Percentiles rank a stretch among this genome's conserved stretches.
These are phyloP conservation scores for Polygonum aviculare DNA, from an alignment of 148 eudicot genomes.

Conservation along the genomic window DNA sequence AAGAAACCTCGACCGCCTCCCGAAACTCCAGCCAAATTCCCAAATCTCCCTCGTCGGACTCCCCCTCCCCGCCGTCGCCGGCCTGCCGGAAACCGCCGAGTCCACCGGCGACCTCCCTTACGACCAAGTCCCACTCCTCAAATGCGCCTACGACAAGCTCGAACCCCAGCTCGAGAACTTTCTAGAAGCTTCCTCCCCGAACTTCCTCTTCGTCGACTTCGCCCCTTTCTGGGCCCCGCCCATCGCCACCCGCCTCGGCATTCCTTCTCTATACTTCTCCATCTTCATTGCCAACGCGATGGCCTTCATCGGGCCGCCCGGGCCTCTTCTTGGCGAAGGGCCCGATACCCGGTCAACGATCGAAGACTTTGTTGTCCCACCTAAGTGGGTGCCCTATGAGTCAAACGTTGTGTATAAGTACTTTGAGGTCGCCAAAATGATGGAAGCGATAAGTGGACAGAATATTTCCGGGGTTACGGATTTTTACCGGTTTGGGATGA, in stretches of 20 bases:
- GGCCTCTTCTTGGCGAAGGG: neutral
- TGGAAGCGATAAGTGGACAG: neutral
- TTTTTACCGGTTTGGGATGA: neutral
- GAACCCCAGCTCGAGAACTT: neutral
- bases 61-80: neutral
- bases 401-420: neutral
- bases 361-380: neutral
- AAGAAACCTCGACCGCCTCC: neutral
- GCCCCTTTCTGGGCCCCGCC: neutral
- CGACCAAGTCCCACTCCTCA: neutral
- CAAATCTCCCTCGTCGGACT: neutral
- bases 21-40: neutral
- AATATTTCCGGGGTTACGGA: neutral
- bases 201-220: neutral
- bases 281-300: neutral
- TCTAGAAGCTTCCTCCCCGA: neutral
- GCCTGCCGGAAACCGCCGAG: neutral
- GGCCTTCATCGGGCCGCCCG: neutral
- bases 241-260: neutral
- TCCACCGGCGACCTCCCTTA: neutral
- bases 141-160: neutral
- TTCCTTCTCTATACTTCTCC: neutral
- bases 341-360: neutral
- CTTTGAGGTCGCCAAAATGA: neutral
- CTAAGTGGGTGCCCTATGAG: neutral